phyloP scores from a whole-genome alignment of 2,329 filamentous ascomycete species.

The Cladosporium sp. region DNA sequence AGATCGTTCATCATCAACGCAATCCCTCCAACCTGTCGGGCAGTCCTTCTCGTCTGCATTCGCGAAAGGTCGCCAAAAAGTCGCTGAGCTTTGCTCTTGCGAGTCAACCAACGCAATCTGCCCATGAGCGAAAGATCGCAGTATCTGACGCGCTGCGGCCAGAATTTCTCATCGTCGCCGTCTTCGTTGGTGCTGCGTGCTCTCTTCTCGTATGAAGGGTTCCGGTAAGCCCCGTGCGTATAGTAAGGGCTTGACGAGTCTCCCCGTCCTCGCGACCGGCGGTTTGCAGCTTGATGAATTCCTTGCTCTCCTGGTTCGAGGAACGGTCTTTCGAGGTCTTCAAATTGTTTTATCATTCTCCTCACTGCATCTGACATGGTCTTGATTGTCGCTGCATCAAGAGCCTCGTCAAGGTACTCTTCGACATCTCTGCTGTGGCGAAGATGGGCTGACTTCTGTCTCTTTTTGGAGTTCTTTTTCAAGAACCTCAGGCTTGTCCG shows the following conservation, averaged over 20 bases:
- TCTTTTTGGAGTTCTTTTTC: slow-evolving; percentile 13
- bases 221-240: slow-evolving; percentile 25
- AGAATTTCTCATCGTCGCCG: slow-evolving; percentile 27
- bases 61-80: slow-evolving; percentile 34
- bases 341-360: slow-evolving; percentile 35
- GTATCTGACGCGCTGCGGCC: slow-evolving; percentile 32
- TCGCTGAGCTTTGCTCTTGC: slow-evolving; percentile 33
- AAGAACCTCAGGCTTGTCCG: slow-evolving; percentile 31
- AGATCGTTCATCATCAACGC: slow-evolving; percentile 29
- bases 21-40: slow-evolving; percentile 31
- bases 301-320: slow-evolving; percentile 26
- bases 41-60: slow-evolving; percentile 37
- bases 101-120: slow-evolving; percentile 35
- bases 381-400: slow-evolving; percentile 34
- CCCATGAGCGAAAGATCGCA: slow-evolving; percentile 31
- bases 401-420: slow-evolving; percentile 18
- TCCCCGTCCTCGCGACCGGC: slow-evolving; percentile 18
- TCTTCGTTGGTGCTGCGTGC: slow-evolving; percentile 21
- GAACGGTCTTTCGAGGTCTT: slow-evolving; percentile 36
- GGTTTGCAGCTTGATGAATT: slow-evolving; percentile 19
- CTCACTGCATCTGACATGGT: slow-evolving; percentile 34
- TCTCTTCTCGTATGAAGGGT: slow-evolving; percentile 27
- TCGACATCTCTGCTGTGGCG: slow-evolving; percentile 17
- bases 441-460: slow-evolving; percentile 17
- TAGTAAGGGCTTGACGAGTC: slow-evolving; percentile 23